Conservation (phyloP, 2,329 filamentous ascomycete species). For the Graphilbum ipis-grandicollis region DNA sequence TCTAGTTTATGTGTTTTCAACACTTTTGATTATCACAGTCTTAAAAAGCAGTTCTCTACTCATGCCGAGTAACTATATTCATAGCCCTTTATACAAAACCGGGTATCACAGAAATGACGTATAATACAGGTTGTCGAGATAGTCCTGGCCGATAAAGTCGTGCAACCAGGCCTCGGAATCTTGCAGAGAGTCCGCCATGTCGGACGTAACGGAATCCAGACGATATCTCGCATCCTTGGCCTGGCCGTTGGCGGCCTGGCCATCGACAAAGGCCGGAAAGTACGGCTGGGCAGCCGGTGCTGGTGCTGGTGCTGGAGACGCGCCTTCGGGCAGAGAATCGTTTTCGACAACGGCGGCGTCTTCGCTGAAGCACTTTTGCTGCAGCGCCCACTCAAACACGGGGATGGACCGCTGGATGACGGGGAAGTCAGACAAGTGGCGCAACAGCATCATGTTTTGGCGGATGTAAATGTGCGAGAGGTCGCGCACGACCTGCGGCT, state of each 20-base stretch:
- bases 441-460: not conserved
- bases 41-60: no score
- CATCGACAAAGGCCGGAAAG: not conserved
- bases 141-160: not conserved
- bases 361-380: not conserved
- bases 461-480: not conserved
- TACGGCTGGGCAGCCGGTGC: not conserved
- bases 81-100: no score
- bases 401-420: not conserved
- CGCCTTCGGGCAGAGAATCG: no score
- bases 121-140: not conserved
- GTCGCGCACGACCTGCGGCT: not conserved
- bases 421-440: not conserved
- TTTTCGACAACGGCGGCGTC: not conserved
- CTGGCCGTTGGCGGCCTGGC: no score
- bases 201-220: no score
- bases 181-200: not conserved
- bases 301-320: not conserved
- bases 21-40: no score
- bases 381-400: conserved; percentile 1
- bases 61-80: no score
- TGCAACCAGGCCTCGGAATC: not conserved
- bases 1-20: no score
- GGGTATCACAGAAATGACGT: not conserved
- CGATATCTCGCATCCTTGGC: not conserved